phyloP scores from a whole-genome alignment of 192 early-diverging fungal species.

The Backusella luteola region DNA sequence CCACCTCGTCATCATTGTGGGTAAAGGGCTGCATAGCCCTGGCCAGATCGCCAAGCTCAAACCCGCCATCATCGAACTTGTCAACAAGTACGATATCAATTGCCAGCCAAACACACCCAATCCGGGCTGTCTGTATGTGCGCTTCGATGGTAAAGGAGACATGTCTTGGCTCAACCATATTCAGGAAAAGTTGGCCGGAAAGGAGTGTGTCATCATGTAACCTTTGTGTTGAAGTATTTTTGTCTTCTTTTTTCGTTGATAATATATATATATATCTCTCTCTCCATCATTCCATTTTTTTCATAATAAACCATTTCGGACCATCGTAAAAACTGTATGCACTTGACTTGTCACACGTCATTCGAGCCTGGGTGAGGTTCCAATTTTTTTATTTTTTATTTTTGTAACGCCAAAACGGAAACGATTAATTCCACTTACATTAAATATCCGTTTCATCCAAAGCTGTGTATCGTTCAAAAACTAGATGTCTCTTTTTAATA shows the following conservation, averaged over 20 bases:
- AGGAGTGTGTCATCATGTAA: conserved; percentile 34
- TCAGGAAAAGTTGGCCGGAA: conserved; percentile 11
- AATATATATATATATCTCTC: no score
- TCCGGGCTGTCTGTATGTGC: conserved; percentile 56
- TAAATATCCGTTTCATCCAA: no score
- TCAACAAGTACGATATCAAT: conserved; percentile 50
- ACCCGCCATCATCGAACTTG: conserved; percentile 59
- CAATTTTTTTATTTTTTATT: neutral
- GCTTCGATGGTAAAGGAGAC: conserved; percentile 49
- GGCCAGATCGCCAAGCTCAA: conserved; percentile 60
- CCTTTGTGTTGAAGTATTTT: no score
- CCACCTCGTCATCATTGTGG: conserved; percentile 61
- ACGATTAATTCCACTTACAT: neutral
- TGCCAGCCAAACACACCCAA: conserved; percentile 54
- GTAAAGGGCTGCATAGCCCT: conserved; percentile 56
- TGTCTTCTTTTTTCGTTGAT: no score
- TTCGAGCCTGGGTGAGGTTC: neutral
- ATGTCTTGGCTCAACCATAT: conserved; percentile 45
- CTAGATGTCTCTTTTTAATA: neutral
- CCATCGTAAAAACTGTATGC: no score
- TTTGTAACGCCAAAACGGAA: neutral
- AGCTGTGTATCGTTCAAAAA: neutral
- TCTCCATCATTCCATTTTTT: no score
- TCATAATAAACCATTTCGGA: no score
- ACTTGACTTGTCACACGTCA: neutral